Evolutionary conservation across 352 stramenopile species (phyloP).

Genomic region (Phytophthora sojae): DNA sequence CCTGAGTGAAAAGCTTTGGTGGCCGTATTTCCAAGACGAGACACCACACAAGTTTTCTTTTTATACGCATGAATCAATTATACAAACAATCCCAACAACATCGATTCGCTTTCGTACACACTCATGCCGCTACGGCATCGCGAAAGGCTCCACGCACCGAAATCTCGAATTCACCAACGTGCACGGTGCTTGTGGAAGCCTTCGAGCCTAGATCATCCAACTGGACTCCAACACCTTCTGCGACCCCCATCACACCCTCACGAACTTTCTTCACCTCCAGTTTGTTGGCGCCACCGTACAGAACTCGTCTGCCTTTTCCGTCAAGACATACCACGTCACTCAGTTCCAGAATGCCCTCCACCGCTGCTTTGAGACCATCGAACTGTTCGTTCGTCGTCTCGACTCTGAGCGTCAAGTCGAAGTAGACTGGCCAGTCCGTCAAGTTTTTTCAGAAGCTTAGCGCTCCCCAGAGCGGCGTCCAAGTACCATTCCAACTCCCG

Average conservation of each 20-base stretch:
- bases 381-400: neutral
- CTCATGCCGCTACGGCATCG: neutral
- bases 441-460: neutral
- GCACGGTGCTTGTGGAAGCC: neutral
- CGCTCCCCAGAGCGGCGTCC: slow-evolving; percentile 3
- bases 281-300: slow-evolving; percentile 20
- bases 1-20: no score
- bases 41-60: no score
- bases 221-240: no score
- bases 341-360: neutral
- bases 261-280: slow-evolving; percentile 1
- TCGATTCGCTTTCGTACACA: neutral
- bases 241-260: no score
- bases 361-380: neutral
- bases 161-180: neutral
- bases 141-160: neutral
- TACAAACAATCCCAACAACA: no score
- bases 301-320: neutral
- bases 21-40: no score
- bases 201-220: neutral
- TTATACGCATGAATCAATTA: no score
- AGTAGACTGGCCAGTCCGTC: slow-evolving; percentile 21
- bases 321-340: slow-evolving; percentile 10
- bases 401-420: neutral
- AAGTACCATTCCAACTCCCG: slow-evolving; percentile 23